Evolutionary conservation across 371 early-diverging fungal genomes (phyloP), one percentile per base, ranked within the genome.

Genomic region (Mucor mucedo): DNA sequence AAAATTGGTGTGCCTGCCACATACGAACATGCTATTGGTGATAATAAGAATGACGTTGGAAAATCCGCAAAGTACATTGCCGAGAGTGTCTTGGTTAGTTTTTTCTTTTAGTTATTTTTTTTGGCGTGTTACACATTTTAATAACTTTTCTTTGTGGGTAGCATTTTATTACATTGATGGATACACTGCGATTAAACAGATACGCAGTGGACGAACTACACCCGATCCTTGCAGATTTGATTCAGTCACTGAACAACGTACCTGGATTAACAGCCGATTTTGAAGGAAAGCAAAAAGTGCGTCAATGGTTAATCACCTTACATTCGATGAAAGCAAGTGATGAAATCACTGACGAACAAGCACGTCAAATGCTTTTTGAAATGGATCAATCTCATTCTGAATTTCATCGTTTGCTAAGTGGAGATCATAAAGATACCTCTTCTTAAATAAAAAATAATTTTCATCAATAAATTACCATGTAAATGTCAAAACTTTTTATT

Each of bases 271-370:
- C 96, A 5, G 71, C 89, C 0, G 94, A 95, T 21, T 94, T 88
- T 74, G 89, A 87, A 63, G 94, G 94, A 52, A 91, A 92, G 63
- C 81, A 82, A 21, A 93, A 89, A 69, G 83, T 97, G 27, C 82
- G 87, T 33, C 86, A 94, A 59, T 98, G 98, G 97, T 78, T 98
- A 9, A 94, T 96, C 29, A 86, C 86, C 5, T 65, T 97, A 54
- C 94, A 98, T 70, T 78, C 88, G 14, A 95, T 95, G 95, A 94
- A 92, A 77, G 95, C 95, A 14, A 89, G 87, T 50, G 97, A 97
- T 40, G 90, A 90, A 63, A 77, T 98, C n/a, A 83, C 83, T 16
- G 90, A 89, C 33, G 93, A 95, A 41, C 95, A 98, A 72, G 87
- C 87, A 5, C 84, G 98, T 40, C 98, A 98, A 77, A 78, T 98